A percentile compares a stretch with the other conserved stretches of the same genome.
Conservation (phyloP, 352 stramenopile genomes). For the Pythium apleroticum region DNA sequence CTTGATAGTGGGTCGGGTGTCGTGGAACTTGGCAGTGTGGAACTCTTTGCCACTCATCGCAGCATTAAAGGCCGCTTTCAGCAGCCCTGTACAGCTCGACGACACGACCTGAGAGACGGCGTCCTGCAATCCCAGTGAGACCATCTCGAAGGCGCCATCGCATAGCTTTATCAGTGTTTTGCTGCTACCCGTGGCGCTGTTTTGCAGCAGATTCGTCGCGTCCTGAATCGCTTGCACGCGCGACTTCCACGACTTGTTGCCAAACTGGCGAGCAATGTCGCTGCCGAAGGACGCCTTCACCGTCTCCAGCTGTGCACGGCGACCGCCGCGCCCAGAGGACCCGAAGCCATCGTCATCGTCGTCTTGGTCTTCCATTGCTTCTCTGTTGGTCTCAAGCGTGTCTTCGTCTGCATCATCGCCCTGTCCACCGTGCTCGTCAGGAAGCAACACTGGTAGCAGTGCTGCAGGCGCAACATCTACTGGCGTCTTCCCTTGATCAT, state of each 20-base stretch:
- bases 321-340: not conserved
- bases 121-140: constrained; percentile 54
- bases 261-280: constrained; percentile 50
- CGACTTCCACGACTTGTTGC: constrained; percentile 59
- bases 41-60: constrained; percentile 56
- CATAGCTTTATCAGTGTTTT: constrained; percentile 58
- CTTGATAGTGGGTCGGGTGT: constrained; percentile 43
- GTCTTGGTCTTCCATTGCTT: constrained; percentile 20
- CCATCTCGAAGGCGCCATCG: constrained; percentile 61
- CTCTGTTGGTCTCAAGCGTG: constrained; percentile 23
- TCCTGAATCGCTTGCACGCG: constrained; percentile 57
- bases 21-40: constrained; percentile 58
- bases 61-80: constrained; percentile 61
- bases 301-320: constrained; percentile 18
- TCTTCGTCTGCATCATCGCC: constrained; percentile 29
- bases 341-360: constrained; percentile 44
- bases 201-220: constrained; percentile 51
- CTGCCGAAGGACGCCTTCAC: constrained; percentile 52
- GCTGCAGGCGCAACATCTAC: constrained; percentile 57
- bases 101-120: constrained; percentile 69
- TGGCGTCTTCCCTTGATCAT: constrained; percentile 56
- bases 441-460: constrained; percentile 50
- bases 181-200: constrained; percentile 23
- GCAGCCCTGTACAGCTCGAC: constrained; percentile 50
- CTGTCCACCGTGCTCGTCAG: constrained; percentile 36